Base-by-base conservation (phyloP, 2,329 filamentous ascomycete genomes). In the Hymenoscyphus occultus region DNA sequence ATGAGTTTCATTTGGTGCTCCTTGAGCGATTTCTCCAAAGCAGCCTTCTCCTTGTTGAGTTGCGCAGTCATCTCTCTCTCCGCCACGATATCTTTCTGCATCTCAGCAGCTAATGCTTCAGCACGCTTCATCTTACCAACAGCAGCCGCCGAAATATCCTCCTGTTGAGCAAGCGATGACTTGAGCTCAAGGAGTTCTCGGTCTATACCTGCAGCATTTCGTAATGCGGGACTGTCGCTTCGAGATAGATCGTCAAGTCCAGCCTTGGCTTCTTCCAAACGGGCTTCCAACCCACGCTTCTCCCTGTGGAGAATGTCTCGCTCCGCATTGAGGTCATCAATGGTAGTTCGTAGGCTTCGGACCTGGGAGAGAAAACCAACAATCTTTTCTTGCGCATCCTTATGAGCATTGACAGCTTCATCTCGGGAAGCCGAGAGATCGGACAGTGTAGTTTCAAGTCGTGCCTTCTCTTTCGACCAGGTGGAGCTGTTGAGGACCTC, bases 101-200 rank as follows among this genome's bases (percentile, higher is more conserved):
- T 89, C 78, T 99, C 95, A 9, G 89, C 86, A 0, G 89, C 89
- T 39, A 98, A 81, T 4, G 92, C 91, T 75, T 99, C 94, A 1
- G 95, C 92, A 31, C 94, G 89, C 63, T 94, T 87, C 95, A 99
- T 99, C 82, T 98, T 98, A 73, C 95, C 94, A 51, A 98, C 90
- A 0, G 94, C 94, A 3, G 95, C 94, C 0, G 90, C 86, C 12
- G 93, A 91, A 65, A 98, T 89, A 75, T 99, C 94, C 78, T 98
- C 92, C 74, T 97, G 92, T 74, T 97, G 93, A 3, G 94, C 94
- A 40, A 98, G 84, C 69, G 84, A 89, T 10, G 92, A 90, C 80
- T 95, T 97, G 69, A 99, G 85, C 67, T 96, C 92, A 5, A 99
- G 83, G 31, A 98, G 84, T 77, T 97, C 91, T 72, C 90, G 91